phyloP scores from a whole-genome alignment of 768 basidiomycete genomes.

The Panaeolus papilionaceus region DNA sequence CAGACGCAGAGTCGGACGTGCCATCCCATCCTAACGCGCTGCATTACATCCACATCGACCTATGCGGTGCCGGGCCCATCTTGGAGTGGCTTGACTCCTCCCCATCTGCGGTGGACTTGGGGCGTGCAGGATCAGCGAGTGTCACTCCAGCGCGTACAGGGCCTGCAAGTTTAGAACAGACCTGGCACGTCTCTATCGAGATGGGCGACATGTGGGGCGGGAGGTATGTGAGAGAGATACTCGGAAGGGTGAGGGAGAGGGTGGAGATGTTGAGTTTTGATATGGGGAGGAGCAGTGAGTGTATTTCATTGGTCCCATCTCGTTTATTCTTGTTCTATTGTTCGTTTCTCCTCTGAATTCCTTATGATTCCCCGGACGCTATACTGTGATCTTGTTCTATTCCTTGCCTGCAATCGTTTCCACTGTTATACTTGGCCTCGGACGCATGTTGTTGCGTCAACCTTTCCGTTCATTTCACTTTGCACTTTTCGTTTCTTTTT shows the following conservation, averaged over 20 bases:
- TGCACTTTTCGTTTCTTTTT: too few relatives aligned
- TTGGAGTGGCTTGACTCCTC: background rate
- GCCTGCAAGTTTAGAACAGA: background rate
- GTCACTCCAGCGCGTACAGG: background rate
- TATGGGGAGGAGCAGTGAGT: slow-evolving; percentile 2
- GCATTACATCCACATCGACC: background rate
- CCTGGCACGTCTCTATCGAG: background rate
- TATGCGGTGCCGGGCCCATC: background rate
- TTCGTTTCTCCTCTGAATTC: too few relatives aligned
- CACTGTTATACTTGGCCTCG: too few relatives aligned
- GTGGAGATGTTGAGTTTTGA: slow-evolving; percentile 12
- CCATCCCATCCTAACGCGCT: background rate
- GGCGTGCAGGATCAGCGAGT: background rate
- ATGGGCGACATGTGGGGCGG: background rate
- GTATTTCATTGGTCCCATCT: too few relatives aligned
- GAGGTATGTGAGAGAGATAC: background rate
- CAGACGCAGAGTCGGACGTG: too few relatives aligned
- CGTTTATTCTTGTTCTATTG: too few relatives aligned
- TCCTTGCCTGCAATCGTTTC: too few relatives aligned
- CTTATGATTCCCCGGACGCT: too few relatives aligned
- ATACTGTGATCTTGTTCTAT: too few relatives aligned
- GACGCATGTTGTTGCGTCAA: too few relatives aligned
- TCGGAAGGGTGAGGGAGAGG: background rate
- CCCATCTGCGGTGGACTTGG: background rate
- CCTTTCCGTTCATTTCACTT: too few relatives aligned